These are phyloP conservation scores for Russula sp. DNA, from an alignment of 768 basidiomycete genomes.

Conservation along the genomic window DNA sequence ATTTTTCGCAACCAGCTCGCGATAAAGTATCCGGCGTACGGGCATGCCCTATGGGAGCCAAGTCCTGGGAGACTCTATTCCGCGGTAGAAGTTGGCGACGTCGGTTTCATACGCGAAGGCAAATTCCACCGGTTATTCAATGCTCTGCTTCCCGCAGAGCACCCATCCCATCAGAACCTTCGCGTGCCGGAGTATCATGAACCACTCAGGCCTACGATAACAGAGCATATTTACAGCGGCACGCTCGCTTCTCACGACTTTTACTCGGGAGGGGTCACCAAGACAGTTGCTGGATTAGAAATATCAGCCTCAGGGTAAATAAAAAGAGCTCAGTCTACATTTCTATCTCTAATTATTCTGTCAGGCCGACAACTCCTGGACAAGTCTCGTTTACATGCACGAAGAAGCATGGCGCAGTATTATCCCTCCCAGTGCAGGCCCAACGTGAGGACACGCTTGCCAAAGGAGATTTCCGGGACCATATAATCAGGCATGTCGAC, in stretches of 20 bases:
- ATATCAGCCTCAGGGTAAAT: not conserved
- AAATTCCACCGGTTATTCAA: slow-evolving; percentile 24
- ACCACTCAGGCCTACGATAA: not conserved
- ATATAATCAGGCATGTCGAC: slow-evolving; percentile 4
- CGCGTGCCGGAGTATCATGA: not conserved
- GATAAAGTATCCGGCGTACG: not conserved
- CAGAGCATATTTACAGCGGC: not conserved
- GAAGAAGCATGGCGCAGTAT: not conserved
- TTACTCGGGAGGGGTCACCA: not conserved
- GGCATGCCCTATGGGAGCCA: slow-evolving; percentile 22
- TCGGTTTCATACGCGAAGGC: slow-evolving; percentile 22
- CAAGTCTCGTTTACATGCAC: not conserved
- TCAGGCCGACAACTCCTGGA: not conserved
- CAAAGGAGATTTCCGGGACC: not conserved
- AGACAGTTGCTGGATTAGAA: not conserved
- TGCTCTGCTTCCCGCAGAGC: not conserved
- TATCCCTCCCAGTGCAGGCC: slow-evolving; percentile 2
- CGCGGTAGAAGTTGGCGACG: slow-evolving; percentile 22
- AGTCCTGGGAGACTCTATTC: slow-evolving; percentile 5
- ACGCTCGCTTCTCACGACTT: not conserved
- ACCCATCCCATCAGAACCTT: not conserved
- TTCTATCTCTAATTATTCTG: not conserved
- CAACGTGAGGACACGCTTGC: slow-evolving; percentile 3
- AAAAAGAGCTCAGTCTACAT: too few relatives aligned
- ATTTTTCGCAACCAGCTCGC: slow-evolving; percentile 13